These are phyloP conservation scores for Sporisorium exsertum DNA, from an alignment of 1,284 basidiomycete genomes.

Conservation along the genomic window DNA sequence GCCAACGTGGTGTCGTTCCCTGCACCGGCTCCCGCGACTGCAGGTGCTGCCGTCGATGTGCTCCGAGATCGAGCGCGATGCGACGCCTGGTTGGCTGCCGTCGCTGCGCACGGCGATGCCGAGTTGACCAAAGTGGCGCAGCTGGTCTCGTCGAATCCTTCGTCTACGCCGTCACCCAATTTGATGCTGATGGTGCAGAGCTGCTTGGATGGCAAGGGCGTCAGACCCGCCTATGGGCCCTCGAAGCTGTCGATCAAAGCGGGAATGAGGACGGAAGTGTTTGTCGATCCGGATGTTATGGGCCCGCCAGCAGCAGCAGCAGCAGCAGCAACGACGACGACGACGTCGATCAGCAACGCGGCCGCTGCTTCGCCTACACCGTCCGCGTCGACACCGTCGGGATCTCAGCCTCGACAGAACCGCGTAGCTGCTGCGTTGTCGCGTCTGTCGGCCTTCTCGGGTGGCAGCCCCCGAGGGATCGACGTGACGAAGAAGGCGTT, in stretches of 20 bases:
- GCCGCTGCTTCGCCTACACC: constrained; percentile 8
- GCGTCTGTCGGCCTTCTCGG: constrained; percentile 31
- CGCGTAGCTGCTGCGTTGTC: constrained; percentile 30
- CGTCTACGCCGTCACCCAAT: constrained; percentile 22
- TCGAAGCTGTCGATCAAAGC: constrained; percentile 30
- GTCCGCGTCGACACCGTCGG: constrained; percentile 8
- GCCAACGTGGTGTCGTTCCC: neutral
- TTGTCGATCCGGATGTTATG: constrained; percentile 37
- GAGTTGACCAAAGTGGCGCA: constrained; percentile 33
- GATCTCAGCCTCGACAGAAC: constrained; percentile 14
- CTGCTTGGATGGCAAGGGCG: constrained; percentile 19
- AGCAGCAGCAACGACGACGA: neutral
- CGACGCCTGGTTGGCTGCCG: constrained; percentile 20
- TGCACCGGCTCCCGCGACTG: constrained; percentile 15
- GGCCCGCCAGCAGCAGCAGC: constrained; percentile 15
- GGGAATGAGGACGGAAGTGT: constrained; percentile 10
- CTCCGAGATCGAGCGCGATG: constrained; percentile 3
- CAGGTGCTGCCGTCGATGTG: constrained; percentile 11
- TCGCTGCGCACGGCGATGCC: constrained; percentile 14
- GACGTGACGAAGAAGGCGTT: constrained; percentile 29
- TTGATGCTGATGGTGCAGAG: constrained; percentile 30
- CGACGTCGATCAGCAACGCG: neutral
- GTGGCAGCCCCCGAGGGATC: constrained; percentile 18
- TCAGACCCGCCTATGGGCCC: constrained; percentile 10
- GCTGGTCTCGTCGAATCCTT: constrained; percentile 26